Evolutionary conservation across 2,329 filamentous ascomycete genomes (phyloP).

Genomic region (Talaromyces funiculosus): DNA sequence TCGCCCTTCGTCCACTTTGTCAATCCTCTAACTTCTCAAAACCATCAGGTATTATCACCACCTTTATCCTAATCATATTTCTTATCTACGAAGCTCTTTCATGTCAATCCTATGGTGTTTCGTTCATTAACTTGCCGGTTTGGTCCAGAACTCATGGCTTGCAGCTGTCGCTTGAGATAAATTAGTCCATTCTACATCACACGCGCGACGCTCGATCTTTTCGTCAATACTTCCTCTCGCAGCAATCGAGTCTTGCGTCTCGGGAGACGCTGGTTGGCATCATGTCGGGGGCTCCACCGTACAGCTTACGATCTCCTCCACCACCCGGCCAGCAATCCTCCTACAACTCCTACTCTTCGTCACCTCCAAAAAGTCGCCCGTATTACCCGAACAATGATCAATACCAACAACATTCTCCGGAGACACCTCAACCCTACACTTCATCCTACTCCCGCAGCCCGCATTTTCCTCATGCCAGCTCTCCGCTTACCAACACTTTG

Average conservation of each 20-base stretch:
- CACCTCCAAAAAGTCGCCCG: constrained; percentile 33
- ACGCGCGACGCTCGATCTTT: not conserved
- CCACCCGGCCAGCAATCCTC: constrained; percentile 27
- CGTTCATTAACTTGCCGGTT: constrained; percentile 4
- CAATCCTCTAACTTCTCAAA: not conserved
- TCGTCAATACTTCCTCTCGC: not conserved
- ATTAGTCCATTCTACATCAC: not conserved
- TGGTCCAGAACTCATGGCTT: constrained; percentile 11
- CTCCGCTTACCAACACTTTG: constrained; percentile 35
- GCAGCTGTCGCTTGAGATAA: constrained; percentile 11
- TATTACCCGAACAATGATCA: constrained; percentile 41
- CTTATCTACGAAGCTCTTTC: not conserved
- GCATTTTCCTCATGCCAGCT: constrained; percentile 36
- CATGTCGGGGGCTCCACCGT: constrained; percentile 43
- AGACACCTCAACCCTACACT: constrained; percentile 38
- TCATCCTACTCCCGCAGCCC: constrained; percentile 36
- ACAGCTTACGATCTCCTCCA: constrained; percentile 42
- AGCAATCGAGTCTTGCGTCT: not conserved
- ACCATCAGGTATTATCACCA: constrained; percentile 1
- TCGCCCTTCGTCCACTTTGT: not conserved
- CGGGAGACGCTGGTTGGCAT: constrained; percentile 27
- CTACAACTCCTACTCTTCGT: constrained; percentile 39
- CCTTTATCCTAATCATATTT: not conserved
- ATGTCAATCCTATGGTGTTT: not conserved
- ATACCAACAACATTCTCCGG: constrained; percentile 32